These are phyloP conservation scores for Clavispora vitiphila DNA, from an alignment of 805 yeast genomes.

Conservation along the genomic window DNA sequence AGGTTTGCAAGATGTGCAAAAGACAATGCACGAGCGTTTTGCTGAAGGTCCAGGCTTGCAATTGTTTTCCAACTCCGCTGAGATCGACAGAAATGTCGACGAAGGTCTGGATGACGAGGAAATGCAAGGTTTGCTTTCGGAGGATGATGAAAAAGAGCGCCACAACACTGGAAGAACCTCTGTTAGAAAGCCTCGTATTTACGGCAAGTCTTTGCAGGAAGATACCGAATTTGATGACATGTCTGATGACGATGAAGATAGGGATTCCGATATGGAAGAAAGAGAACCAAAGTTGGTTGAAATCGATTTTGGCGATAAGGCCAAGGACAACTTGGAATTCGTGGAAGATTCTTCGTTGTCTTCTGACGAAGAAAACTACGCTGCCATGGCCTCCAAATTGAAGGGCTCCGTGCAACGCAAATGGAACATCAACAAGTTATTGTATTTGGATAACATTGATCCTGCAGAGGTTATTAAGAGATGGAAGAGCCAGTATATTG, in stretches of 20 bases:
- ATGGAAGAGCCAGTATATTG: conserved; percentile 56
- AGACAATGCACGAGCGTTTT: conserved; percentile 52
- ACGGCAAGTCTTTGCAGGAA: conserved; percentile 48
- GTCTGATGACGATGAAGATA: conserved; percentile 34
- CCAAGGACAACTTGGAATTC: conserved; percentile 31
- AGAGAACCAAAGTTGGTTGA: conserved; percentile 42
- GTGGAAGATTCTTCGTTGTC: conserved; percentile 46
- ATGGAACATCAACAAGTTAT: conserved; percentile 78
- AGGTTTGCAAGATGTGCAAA: conserved; percentile 65
- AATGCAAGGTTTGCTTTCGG: conserved; percentile 27
- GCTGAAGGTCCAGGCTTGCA: conserved; percentile 66
- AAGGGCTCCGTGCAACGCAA: conserved; percentile 47
- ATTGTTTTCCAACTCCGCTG: conserved; percentile 61
- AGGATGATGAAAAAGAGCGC: conserved; percentile 29
- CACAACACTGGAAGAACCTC: conserved; percentile 58
- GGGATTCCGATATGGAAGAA: conserved; percentile 19
- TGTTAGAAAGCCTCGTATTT: conserved; percentile 53
- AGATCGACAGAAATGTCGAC: conserved; percentile 32
- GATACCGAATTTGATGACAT: conserved; percentile 41
- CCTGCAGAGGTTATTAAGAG: conserved; percentile 68
- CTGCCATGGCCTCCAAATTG: conserved; percentile 55
- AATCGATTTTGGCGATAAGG: conserved; percentile 39
- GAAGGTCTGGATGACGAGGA: conserved; percentile 38
- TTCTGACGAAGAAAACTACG: conserved; percentile 38
- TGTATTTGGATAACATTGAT: conserved; percentile 73